Evolutionary conservation across 2,329 filamentous ascomycete genomes (phyloP), one percentile per base, ranked within the genome.

Genomic region (Ophiocordyceps sinensis): DNA sequence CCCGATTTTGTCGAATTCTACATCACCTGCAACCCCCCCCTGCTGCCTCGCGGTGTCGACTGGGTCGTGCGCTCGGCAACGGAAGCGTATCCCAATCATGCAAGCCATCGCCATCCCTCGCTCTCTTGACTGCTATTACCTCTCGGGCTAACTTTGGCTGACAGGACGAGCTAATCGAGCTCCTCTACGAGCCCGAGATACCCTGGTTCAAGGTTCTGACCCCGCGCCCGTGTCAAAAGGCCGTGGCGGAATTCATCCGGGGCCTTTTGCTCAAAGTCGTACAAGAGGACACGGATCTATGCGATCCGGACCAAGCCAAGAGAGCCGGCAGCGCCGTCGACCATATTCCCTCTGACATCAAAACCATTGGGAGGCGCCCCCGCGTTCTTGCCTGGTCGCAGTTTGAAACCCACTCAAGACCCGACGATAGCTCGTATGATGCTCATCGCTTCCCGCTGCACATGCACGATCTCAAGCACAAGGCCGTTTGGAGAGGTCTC

Each of bases 151-250:
- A 44, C 31, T n/a, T 34, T 31, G 15, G 14, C 39, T 12, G n/a
- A 13, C n/a, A 45, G 40, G 28, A 42, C 23, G 43, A 51, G 7
- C 29, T 58, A 0, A 1, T 52, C 1, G 61, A 63, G 37, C 47
- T 63, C 6, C 48, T 63, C 4, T 63, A 62, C 28, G 60, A 63
- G 23, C 58, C 60, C 1, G 53, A 59, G 0, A 42, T 53, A 0
- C 51, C 59, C 1, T 61, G 56, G 54, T 61, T 63, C 43, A 62
- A 62, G 40, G 37, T 57, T 6, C 56, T 60, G 14, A 37, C 52
- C 0, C 2, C 11, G 5, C 14, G 14, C 1, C 35, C 39, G 2
- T 4, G 42, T 15, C 47, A 53, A 13, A 11, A 38, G 10, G 28
- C 41, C 8, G 43, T 59, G 5, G 45, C 43, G 1, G 11, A 40